Conservation (phyloP, 169 alveolate genomes). For the Plasmodium ovale region DNA sequence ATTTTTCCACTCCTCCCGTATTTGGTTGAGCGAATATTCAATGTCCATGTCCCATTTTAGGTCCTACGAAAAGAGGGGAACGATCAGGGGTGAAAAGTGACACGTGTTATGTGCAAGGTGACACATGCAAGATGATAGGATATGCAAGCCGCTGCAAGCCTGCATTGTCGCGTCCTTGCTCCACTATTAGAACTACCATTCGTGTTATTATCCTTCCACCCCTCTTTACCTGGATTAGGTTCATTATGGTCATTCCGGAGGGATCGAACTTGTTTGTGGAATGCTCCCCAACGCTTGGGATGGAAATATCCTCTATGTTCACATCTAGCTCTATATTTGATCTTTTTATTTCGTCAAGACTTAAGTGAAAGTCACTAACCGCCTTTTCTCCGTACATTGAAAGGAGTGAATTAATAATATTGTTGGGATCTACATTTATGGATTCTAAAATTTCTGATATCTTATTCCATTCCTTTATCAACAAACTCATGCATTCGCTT, state of each 20-base stretch:
- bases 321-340: conserved; percentile 67
- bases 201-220: neutral
- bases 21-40: conserved; percentile 66
- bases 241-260: conserved; percentile 32
- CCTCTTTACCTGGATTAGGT: conserved; percentile 38
- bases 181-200: neutral
- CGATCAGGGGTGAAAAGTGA: neutral
- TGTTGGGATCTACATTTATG: conserved; percentile 63
- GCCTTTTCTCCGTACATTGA: conserved; percentile 68
- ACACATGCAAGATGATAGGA: no score
- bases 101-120: neutral
- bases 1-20: conserved; percentile 68
- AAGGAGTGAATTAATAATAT: conserved; percentile 51
- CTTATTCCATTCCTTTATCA: conserved; percentile 74
- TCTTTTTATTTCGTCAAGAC: conserved; percentile 47
- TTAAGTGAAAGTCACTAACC: conserved; percentile 48
- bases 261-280: conserved; percentile 52
- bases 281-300: conserved; percentile 37
- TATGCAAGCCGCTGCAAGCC: no score
- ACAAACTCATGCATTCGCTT: conserved; percentile 72
- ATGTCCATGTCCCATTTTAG: conserved; percentile 70
- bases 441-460: conserved; percentile 71
- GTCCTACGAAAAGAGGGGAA: conserved; percentile 29
- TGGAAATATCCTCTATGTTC: conserved; percentile 41
- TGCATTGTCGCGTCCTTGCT: no score